Percentiles rank a stretch among this genome's conserved stretches.
Evolutionary conservation across 352 stramenopile genomes (phyloP).

Genomic region (Phytophthora fragariae): DNA sequence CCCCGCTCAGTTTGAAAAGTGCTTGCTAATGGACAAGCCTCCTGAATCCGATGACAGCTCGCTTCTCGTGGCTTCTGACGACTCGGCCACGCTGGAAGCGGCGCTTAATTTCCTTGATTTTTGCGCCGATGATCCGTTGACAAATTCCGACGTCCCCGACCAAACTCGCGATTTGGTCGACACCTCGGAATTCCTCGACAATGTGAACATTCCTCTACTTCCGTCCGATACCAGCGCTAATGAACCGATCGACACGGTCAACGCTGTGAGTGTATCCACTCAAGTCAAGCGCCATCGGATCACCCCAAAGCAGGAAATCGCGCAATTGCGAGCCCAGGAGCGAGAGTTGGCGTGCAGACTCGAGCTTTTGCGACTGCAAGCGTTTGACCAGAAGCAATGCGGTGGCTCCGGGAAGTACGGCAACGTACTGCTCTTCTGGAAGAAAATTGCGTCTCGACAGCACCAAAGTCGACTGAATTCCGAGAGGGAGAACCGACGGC

Average conservation of each 20-base stretch:
- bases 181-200: conserved; percentile 15
- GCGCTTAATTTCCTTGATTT: conserved; percentile 25
- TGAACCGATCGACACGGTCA: background rate
- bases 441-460: conserved; percentile 30
- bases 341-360: conserved; percentile 25
- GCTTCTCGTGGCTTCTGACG: conserved; percentile 25
- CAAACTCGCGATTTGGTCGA: conserved; percentile 18
- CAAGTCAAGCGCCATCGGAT: conserved; percentile 7
- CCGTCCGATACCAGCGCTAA: background rate
- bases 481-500: conserved; percentile 31
- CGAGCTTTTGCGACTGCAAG: conserved; percentile 20
- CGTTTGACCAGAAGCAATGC: conserved; percentile 13
- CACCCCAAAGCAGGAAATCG: conserved; percentile 36
- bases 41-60: background rate
- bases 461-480: conserved; percentile 21
- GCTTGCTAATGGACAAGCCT: conserved; percentile 11
- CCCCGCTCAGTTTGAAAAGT: conserved; percentile 1
- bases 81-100: conserved; percentile 27
- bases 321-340: conserved; percentile 24
- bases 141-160: background rate
- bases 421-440: conserved; percentile 34
- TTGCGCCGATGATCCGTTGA: conserved; percentile 12
- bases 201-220: background rate
- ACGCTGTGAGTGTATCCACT: background rate
- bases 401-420: background rate